Percentiles rank a stretch among this genome's conserved stretches.
Conservation (phyloP, 2,329 filamentous ascomycete species). For the Microdochium bolleyi region DNA sequence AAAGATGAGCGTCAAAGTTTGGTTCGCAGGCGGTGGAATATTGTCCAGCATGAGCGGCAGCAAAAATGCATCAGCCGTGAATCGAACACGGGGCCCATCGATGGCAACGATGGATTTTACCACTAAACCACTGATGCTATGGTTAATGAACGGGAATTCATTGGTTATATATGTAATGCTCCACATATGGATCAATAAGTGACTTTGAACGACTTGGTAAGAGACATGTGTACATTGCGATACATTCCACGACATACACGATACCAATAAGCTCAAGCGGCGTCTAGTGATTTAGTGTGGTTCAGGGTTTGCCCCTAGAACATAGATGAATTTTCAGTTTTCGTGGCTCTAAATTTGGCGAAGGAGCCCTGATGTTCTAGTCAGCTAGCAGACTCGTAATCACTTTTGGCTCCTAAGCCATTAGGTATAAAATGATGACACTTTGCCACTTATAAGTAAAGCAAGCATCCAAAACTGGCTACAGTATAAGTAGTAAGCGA, state of each 20-base stretch:
- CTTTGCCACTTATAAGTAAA: no score
- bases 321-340: not conserved
- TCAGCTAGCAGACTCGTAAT: not conserved
- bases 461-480: no score
- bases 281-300: not conserved
- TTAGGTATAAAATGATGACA: no score
- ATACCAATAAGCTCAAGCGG: not conserved
- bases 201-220: not conserved
- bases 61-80: conserved; percentile 28
- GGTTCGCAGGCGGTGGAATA: not conserved
- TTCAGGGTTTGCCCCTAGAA: not conserved
- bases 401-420: not conserved
- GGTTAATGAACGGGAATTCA: no score
- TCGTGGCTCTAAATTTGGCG: not conserved
- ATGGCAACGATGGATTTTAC: conserved; percentile 47
- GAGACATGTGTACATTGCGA: not conserved
- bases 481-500: no score
- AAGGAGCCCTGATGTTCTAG: not conserved
- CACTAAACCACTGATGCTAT: conserved; percentile 38
- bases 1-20: not conserved
- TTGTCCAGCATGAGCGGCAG: not conserved
- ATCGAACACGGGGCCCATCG: conserved; percentile 41
- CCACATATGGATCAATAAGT: not conserved
- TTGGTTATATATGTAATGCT: no score
- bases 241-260: not conserved